Base-by-base conservation (phyloP, 495 filamentous ascomycete genomes). In the Aspergillus indologenus region DNA sequence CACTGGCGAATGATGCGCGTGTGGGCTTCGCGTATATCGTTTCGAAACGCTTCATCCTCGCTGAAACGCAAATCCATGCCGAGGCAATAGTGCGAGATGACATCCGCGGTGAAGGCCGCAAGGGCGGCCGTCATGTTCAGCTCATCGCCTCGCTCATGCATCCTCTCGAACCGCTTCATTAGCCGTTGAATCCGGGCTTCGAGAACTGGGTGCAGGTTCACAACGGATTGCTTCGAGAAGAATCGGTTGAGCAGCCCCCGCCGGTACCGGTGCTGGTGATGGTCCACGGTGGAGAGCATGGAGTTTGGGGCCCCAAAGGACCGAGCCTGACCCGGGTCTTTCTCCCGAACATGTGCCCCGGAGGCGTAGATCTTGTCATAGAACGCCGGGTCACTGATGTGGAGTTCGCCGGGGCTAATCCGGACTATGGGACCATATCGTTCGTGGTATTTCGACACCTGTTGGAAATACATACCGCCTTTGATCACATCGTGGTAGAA, bases 341-440 rank as follows among this genome's bases (percentile, higher is more conserved):
- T 73, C 18, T 74, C 65, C 5, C 68, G 60, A 20, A 40, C 57
- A 21, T 63, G 61, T 1, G 56, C 45, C 29, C 50, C 56, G 0
- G 59, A 56, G 14, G 71, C 57, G n/a, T 71, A 73, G 1, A 76
- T 64, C 17, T 69, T 64, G 6, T 70, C 70, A 49, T 73, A 75
- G 29, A 68, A 74, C 7, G 58, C 46, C 0, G 69, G 58, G 23
- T 76, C 74, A 15, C 71, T 68, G 52, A 75, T 67, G 43, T 79
- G 77, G 3, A 85, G 52, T 60, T 85, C 81, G n/a, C 69, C 26
- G 0, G 83, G 83, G 26, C 66, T 76, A 47, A 85, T 69, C 2
- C 83, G 73, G 20, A 85, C 63, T 52, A 84, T 80, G 1, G 82
- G 81, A 0, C 81, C 81, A 63, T 82, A 81, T 63, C 69, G 48